Conservation (phyloP, 805 yeast species). For the Metschnikowia proteae region DNA sequence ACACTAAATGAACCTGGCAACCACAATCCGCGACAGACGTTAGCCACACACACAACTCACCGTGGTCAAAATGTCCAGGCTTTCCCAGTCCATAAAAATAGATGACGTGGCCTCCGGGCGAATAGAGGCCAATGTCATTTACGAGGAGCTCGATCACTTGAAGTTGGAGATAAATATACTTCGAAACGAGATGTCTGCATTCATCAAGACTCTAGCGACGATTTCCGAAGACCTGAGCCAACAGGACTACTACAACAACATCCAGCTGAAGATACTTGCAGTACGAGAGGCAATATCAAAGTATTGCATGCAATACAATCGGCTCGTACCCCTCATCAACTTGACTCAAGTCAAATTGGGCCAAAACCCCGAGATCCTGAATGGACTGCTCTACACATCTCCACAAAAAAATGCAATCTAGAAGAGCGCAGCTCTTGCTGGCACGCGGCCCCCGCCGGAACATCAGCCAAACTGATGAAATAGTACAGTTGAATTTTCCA, state of each 20-base stretch:
- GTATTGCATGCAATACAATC: slow-evolving; percentile 42
- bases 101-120: slow-evolving; percentile 44
- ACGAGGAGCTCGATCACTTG: slow-evolving; percentile 39
- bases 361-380: slow-evolving; percentile 43
- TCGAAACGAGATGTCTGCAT: slow-evolving; percentile 39
- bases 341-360: slow-evolving; percentile 50
- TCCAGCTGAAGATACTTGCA: slow-evolving; percentile 33
- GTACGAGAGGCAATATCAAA: slow-evolving; percentile 39
- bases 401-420: neutral
- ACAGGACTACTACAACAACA: slow-evolving; percentile 35
- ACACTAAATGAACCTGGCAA: neutral
- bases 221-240: slow-evolving; percentile 31
- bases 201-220: slow-evolving; percentile 35
- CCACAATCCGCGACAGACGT: neutral
- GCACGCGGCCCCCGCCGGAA: too few relatives aligned
- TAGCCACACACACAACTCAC: neutral
- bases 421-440: too few relatives aligned
- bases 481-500: too few relatives aligned
- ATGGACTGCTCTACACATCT: slow-evolving; percentile 1
- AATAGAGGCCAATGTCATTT: slow-evolving; percentile 39
- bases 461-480: too few relatives aligned
- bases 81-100: slow-evolving; percentile 23
- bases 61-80: slow-evolving; percentile 4
- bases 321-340: slow-evolving; percentile 47
- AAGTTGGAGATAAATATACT: slow-evolving; percentile 41